phyloP scores from a whole-genome alignment of 2,329 filamentous ascomycete species.

The Pseudogymnoascus sp. region DNA sequence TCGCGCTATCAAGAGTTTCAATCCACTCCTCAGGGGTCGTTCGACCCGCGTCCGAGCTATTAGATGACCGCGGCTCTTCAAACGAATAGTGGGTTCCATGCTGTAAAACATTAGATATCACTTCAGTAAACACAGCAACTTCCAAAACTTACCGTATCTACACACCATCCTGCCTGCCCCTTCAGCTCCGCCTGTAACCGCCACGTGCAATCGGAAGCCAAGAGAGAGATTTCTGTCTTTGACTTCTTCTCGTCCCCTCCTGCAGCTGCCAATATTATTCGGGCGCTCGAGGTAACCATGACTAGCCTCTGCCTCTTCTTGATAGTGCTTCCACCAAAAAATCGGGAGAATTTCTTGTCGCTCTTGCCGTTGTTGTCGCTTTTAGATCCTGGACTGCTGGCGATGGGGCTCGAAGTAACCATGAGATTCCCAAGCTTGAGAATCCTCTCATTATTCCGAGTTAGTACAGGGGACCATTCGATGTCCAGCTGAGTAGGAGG shows the following conservation, averaged over 20 bases:
- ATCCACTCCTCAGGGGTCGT: conserved; percentile 84
- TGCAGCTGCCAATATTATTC: conserved; percentile 81
- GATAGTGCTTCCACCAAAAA: conserved; percentile 83
- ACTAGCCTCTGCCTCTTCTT: conserved; percentile 92
- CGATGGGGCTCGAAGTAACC: conserved; percentile 70
- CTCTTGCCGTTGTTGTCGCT: conserved; percentile 56
- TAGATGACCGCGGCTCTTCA: conserved; percentile 76
- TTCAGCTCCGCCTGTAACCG: conserved; percentile 77
- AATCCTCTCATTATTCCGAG: conserved; percentile 84
- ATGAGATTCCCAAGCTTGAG: conserved; percentile 86
- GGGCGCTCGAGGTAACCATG: conserved; percentile 86
- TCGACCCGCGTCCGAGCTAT: conserved; percentile 52
- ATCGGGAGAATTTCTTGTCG: conserved; percentile 85
- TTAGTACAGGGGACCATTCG: conserved; percentile 95
- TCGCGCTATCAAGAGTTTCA: conserved; percentile 76
- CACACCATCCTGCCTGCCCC: conserved; percentile 78
- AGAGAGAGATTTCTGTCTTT: conserved; percentile 83
- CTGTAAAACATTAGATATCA: conserved; percentile 31
- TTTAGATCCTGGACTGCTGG: conserved; percentile 66
- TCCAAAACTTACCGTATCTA: conserved; percentile 72
- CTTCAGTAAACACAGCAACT: background rate
- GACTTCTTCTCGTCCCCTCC: conserved; percentile 94
- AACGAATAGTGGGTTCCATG: conserved; percentile 86
- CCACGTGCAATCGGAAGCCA: conserved; percentile 69
- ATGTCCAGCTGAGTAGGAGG: conserved; percentile 96